These are phyloP conservation scores for Botrytis medusae DNA, from an alignment of 2,329 filamentous ascomycete species.

Conservation along the genomic window DNA sequence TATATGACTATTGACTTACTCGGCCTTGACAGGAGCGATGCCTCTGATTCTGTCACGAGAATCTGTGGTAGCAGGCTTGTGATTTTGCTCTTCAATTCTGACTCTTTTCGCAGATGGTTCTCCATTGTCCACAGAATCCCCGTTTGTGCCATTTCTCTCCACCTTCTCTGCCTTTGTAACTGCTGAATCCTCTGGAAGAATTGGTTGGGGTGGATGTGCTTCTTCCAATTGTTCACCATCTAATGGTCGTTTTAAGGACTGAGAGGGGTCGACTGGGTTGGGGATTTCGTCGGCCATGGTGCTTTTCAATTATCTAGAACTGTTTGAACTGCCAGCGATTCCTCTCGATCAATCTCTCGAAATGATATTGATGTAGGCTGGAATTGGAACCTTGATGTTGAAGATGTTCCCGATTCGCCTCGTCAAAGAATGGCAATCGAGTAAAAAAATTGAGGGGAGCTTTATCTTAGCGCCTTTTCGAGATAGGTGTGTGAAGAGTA, in stretches of 20 bases:
- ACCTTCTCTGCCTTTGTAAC: constrained; percentile 38
- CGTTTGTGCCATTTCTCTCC: constrained; percentile 32
- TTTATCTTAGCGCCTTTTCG: constrained; percentile 36
- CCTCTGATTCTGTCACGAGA: constrained; percentile 37
- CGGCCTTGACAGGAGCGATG: constrained; percentile 38
- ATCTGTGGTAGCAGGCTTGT: constrained; percentile 30
- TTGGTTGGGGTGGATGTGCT: constrained; percentile 31
- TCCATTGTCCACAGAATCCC: constrained; percentile 27
- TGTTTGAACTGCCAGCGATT: too few species aligned
- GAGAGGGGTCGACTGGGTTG: constrained; percentile 30
- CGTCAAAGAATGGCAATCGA: not conserved
- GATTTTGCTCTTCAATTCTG: constrained; percentile 39
- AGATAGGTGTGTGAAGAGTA: too few species aligned
- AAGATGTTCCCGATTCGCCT: constrained; percentile 1
- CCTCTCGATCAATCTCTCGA: not conserved
- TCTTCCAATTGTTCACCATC: constrained; percentile 28
- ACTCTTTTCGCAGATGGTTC: constrained; percentile 32
- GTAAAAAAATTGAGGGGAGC: constrained; percentile 21
- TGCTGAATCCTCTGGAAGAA: constrained; percentile 36
- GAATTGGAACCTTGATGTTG: not conserved
- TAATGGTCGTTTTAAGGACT: constrained; percentile 36
- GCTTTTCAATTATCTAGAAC: not conserved
- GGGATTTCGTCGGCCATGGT: constrained; percentile 29
- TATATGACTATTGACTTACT: constrained; percentile 31
- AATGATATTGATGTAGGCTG: not conserved